Conservation (phyloP, 2,329 filamentous ascomycete genomes). For the Trichoderma cornu-damae region DNA sequence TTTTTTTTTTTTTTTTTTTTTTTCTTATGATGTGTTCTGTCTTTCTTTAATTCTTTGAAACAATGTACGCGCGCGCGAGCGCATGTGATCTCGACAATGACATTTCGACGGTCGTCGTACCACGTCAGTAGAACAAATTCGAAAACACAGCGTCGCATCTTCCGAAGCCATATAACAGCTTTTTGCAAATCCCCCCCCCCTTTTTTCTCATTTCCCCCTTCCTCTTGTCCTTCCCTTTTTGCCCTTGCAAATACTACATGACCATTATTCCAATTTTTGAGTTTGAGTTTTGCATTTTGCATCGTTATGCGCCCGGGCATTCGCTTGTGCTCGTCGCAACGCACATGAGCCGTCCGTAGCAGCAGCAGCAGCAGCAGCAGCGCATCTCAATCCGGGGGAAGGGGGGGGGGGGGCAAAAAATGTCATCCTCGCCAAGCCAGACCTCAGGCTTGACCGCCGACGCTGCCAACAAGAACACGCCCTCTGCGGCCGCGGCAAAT, state of each 20-base stretch:
- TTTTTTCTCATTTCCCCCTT: neutral
- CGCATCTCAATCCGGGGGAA: neutral
- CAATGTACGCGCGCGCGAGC: conserved; percentile 8
- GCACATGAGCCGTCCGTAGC: neutral
- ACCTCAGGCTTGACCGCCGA: conserved; percentile 24
- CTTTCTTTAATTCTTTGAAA: neutral
- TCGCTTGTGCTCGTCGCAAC: neutral
- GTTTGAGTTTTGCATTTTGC: neutral
- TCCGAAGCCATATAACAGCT: neutral
- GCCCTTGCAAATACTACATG: too few species aligned
- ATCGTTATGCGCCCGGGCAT: conserved; percentile 1
- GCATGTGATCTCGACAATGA: conserved; percentile 15
- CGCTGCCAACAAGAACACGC: conserved; percentile 18
- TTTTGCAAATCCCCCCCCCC: too few species aligned
- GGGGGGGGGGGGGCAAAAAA: too few species aligned
- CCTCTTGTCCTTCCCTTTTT: too few species aligned
- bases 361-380: too few species aligned
- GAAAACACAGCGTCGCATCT: neutral
- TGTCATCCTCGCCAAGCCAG: conserved; percentile 31
- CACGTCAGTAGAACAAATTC: neutral
- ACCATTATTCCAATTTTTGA: neutral
- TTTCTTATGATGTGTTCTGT: too few species aligned
- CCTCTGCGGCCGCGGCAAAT: conserved; percentile 4
- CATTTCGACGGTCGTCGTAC: neutral
- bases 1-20: neutral